These are phyloP conservation scores for Adansonia digitata DNA, from an alignment of 345 rosid species.

Conservation along the genomic window DNA sequence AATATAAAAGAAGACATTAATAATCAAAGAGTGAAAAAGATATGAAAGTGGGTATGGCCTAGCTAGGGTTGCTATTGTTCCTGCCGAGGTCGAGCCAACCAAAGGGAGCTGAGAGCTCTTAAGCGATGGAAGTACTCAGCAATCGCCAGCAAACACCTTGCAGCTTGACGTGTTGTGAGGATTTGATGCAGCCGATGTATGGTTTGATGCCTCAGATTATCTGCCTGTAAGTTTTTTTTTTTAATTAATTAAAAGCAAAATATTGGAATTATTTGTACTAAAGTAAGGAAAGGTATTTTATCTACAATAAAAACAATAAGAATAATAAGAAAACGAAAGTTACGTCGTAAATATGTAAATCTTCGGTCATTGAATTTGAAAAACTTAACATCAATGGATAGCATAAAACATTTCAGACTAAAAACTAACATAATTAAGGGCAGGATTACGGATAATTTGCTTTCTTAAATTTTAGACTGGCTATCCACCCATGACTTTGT, in stretches of 20 bases:
- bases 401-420: too few species aligned
- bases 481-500: constrained; percentile 30
- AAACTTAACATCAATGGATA: too few species aligned
- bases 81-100: constrained; percentile 88
- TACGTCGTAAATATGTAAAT: too few species aligned
- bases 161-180: constrained; percentile 81
- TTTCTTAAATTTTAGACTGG: neutral
- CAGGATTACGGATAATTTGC: neutral
- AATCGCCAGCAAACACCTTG: constrained; percentile 69
- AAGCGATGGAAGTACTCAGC: constrained; percentile 93
- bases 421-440: neutral
- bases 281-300: neutral
- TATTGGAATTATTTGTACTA: neutral
- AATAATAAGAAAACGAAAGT: too few species aligned
- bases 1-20: constrained; percentile 9
- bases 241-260: neutral
- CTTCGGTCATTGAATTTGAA: too few species aligned
- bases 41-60: constrained; percentile 17
- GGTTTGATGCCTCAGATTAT: constrained; percentile 86
- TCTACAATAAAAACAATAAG: neutral
- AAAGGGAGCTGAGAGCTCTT: constrained; percentile 92
- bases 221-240: constrained; percentile 65
- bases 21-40: neutral
- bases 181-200: constrained; percentile 69
- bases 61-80: constrained; percentile 38